Conservation (phyloP, 1,284 basidiomycete species). For the Xerocomus minutiporus region DNA sequence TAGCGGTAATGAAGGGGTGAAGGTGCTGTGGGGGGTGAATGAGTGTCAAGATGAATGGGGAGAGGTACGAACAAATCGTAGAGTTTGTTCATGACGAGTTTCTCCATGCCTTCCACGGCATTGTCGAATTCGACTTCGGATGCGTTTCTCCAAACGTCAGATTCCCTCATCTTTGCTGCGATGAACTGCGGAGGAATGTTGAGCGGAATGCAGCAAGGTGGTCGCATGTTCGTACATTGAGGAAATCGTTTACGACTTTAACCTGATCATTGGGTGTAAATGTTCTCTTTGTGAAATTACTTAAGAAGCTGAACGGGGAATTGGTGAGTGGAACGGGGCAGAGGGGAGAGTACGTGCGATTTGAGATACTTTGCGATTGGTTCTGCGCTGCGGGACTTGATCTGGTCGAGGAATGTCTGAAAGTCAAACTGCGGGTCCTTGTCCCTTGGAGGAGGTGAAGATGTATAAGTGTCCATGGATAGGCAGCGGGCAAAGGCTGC, state of each 20-base stretch:
- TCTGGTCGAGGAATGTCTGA: slow-evolving; percentile 85
- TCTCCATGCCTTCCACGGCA: slow-evolving; percentile 98
- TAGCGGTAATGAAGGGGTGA: slow-evolving; percentile 74
- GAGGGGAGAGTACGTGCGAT: slow-evolving; percentile 57
- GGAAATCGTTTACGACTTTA: slow-evolving; percentile 89
- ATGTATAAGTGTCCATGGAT: no score
- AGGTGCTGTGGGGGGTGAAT: slow-evolving; percentile 57
- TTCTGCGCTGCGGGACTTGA: slow-evolving; percentile 80
- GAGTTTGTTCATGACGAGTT: slow-evolving; percentile 96
- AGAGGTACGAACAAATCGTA: slow-evolving; percentile 71
- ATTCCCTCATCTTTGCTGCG: slow-evolving; percentile 76
- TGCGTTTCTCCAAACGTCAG: slow-evolving; percentile 77
- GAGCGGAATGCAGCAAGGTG: slow-evolving; percentile 6
- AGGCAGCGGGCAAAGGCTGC: no score
- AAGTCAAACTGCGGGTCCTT: slow-evolving; percentile 68
- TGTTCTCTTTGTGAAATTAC: slow-evolving; percentile 85
- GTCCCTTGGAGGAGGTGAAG: slow-evolving; percentile 3
- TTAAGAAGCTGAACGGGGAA: slow-evolving; percentile 62
- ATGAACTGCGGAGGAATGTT: slow-evolving; percentile 65
- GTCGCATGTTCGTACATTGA: slow-evolving; percentile 55
- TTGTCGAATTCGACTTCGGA: slow-evolving; percentile 89
- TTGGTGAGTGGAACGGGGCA: neutral
- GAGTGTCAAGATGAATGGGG: slow-evolving; percentile 2
- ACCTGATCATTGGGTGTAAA: slow-evolving; percentile 89
- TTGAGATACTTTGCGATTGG: slow-evolving; percentile 87